A percentile compares a stretch with the other conserved stretches of the same genome.
Conservation (phyloP, 2,329 filamentous ascomycete genomes). For the Xylaria sp. region DNA sequence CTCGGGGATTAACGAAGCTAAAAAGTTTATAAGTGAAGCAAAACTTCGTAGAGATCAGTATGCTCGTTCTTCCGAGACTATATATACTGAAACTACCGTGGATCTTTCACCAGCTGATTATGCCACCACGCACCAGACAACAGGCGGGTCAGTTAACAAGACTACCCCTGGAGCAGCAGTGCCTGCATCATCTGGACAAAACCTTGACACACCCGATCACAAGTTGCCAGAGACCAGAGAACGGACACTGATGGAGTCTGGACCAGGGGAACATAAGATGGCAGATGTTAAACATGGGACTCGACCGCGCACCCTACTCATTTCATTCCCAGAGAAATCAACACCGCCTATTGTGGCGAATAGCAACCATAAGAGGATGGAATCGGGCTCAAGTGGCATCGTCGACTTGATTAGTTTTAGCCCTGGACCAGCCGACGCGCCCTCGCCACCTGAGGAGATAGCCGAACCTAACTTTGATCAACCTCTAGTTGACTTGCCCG, state of each 20-base stretch:
- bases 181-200: background rate
- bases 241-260: background rate
- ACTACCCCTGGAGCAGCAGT: background rate
- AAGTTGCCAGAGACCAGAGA: background rate
- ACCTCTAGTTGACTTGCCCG: no score
- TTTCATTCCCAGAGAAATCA: background rate
- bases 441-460: background rate
- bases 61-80: background rate
- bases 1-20: slow-evolving; percentile 22
- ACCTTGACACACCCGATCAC: background rate
- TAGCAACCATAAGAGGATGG: background rate
- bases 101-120: slow-evolving; percentile 6
- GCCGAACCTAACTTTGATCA: no score
- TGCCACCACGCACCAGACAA: background rate
- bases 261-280: background rate
- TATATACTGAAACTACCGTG: slow-evolving; percentile 2
- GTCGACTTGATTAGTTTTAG: slow-evolving; percentile 24
- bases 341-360: background rate
- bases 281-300: background rate
- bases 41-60: slow-evolving; percentile 13
- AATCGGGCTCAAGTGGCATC: slow-evolving; percentile 8
- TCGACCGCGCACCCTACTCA: slow-evolving; percentile 4
- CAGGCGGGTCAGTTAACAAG: background rate
- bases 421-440: background rate
- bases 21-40: slow-evolving; percentile 18